Conservation (phyloP, 768 basidiomycete genomes). For the Phlebiopsis flavidoalba region DNA sequence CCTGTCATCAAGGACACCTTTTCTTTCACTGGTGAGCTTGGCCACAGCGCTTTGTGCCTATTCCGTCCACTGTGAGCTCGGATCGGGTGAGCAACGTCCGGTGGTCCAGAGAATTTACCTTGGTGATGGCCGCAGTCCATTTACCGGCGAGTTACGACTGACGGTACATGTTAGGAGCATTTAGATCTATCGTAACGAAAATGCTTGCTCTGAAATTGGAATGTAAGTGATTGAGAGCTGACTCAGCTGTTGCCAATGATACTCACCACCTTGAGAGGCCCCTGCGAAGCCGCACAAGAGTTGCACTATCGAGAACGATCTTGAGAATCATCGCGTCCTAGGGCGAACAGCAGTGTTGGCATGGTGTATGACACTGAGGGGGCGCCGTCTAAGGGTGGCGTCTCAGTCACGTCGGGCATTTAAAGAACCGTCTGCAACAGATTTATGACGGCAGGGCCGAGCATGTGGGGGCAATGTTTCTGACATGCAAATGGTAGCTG, state of each 20-base stretch:
- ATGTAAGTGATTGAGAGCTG: too few species aligned
- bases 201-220: too few species aligned
- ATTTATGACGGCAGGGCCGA: not conserved
- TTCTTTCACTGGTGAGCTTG: conserved; percentile 16
- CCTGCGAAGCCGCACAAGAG: not conserved
- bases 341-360: not conserved
- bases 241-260: not conserved
- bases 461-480: not conserved
- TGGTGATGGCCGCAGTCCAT: conserved; percentile 8
- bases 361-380: not conserved
- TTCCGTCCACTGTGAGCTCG: not conserved
- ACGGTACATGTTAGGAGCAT: not conserved
- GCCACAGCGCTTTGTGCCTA: conserved; percentile 12
- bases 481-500: not conserved
- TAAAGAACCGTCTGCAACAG: not conserved
- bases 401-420: not conserved
- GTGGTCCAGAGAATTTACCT: not conserved
- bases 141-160: conserved; percentile 8
- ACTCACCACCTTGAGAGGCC: not conserved
- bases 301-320: not conserved
- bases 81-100: not conserved
- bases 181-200: too few species aligned
- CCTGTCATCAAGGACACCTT: conserved; percentile 24
- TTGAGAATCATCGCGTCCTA: not conserved
- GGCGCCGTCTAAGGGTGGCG: not conserved